phyloP scores from a whole-genome alignment of 2,329 filamentous ascomycete genomes.

The Xylaria sp. region DNA sequence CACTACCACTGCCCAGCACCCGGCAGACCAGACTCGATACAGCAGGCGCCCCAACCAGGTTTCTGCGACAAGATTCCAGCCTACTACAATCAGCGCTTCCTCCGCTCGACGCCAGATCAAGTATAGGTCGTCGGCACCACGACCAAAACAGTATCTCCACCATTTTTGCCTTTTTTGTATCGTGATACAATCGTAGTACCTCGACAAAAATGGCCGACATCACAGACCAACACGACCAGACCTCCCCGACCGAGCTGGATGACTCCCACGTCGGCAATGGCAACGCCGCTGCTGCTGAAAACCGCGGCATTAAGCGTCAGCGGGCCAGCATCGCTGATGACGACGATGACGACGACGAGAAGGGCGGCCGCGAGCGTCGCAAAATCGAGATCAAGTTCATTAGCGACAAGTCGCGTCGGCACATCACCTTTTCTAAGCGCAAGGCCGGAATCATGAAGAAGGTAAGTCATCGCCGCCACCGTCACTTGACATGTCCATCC shows the following conservation, averaged over 20 bases:
- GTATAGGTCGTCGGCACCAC: conserved; percentile 68
- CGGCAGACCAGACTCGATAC: conserved; percentile 49
- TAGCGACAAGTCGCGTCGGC: conserved; percentile 97
- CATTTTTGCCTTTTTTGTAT: conserved; percentile 56
- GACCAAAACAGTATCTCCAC: conserved; percentile 68
- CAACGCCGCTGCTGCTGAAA: conserved; percentile 64
- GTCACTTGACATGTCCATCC: conserved; percentile 7
- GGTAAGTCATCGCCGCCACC: conserved; percentile 58
- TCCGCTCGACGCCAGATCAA: conserved; percentile 64
- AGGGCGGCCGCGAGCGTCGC: conserved; percentile 94
- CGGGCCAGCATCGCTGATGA: conserved; percentile 85
- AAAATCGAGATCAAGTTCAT: conserved; percentile 99
- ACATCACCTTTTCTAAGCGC: conserved; percentile 99
- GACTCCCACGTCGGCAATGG: conserved; percentile 77
- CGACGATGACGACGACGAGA: conserved; percentile 96
- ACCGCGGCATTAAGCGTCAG: conserved; percentile 85
- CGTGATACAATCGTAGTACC: conserved; percentile 47
- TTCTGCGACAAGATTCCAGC: conserved; percentile 53
- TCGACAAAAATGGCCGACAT: conserved; percentile 71
- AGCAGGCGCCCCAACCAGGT: conserved; percentile 55
- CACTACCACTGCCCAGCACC: conserved; percentile 1
- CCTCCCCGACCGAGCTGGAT: conserved; percentile 73
- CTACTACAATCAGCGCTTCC: conserved; percentile 49
- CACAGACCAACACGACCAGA: conserved; percentile 76
- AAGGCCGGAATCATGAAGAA: conserved; percentile 99